Evolutionary conservation across 208 protist species (phyloP).

Genomic region (Spongospora subterranea): DNA sequence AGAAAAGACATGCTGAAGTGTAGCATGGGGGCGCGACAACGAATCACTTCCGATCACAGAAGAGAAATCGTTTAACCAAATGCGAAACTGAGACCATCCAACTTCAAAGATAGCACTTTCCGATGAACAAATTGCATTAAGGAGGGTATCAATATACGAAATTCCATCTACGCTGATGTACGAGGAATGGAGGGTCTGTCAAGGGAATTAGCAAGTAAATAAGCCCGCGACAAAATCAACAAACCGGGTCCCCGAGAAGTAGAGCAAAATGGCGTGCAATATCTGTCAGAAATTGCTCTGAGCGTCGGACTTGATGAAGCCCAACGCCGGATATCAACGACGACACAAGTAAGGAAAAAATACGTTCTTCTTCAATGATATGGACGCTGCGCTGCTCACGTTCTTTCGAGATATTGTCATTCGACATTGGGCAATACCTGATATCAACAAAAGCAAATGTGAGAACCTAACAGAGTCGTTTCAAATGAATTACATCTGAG

Average conservation of each 20-base stretch:
- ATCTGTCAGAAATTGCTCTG: not conserved
- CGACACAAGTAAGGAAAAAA: not conserved
- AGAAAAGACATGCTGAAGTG: slow-evolving; percentile 11
- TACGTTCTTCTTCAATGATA: slow-evolving; percentile 34
- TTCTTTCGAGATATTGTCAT: not conserved
- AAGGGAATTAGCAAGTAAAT: not conserved
- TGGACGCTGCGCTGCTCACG: not conserved
- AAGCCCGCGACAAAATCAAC: not conserved
- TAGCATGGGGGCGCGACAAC: not conserved
- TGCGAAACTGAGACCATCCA: not conserved
- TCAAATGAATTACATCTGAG: not conserved
- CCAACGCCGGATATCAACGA: not conserved
- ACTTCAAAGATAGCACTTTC: not conserved
- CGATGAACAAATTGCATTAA: not conserved
- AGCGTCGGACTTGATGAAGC: not conserved
- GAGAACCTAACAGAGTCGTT: not conserved
- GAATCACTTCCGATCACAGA: not conserved
- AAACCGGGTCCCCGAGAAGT: not conserved
- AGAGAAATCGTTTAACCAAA: not conserved
- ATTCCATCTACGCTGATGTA: not conserved
- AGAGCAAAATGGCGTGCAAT: not conserved
- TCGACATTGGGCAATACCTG: not conserved
- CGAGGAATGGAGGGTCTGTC: too few relatives aligned
- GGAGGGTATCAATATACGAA: not conserved
- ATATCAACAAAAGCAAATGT: not conserved